These are phyloP conservation scores for Immersiporthe knoxdaviesiana DNA, from an alignment of 2,329 filamentous ascomycete species.

Conservation along the genomic window DNA sequence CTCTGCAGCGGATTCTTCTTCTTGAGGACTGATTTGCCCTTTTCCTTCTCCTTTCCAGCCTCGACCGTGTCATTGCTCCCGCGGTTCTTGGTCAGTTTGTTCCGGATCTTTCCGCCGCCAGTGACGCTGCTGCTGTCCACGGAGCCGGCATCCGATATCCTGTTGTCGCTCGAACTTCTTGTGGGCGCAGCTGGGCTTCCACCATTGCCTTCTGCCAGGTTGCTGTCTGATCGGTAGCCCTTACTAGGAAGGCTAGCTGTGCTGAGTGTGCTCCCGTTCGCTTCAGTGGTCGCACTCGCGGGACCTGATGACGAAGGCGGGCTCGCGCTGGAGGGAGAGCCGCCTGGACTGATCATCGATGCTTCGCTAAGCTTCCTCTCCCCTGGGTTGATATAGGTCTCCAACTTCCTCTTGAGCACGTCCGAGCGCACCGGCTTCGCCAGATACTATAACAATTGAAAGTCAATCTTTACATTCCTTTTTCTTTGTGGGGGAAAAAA, in stretches of 20 bases:
- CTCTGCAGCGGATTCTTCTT: slow-evolving; percentile 37
- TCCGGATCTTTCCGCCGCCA: slow-evolving; percentile 26
- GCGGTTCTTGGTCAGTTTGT: slow-evolving; percentile 31
- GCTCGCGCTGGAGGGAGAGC: slow-evolving; percentile 26
- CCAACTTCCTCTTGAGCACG: slow-evolving; percentile 81
- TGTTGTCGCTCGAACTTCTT: slow-evolving; percentile 41
- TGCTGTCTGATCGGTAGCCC: slow-evolving; percentile 34
- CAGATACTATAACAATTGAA: slow-evolving; percentile 75
- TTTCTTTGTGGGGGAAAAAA: too few species aligned
- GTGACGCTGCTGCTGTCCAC: slow-evolving; percentile 32
- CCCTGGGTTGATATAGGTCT: slow-evolving; percentile 54
- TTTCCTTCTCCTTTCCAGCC: slow-evolving; percentile 22
- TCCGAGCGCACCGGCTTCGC: slow-evolving; percentile 93
- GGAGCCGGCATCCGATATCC: slow-evolving; percentile 37
- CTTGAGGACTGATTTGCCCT: slow-evolving; percentile 28
- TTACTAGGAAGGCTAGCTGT: slow-evolving; percentile 31
- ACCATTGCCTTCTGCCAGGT: slow-evolving; percentile 23
- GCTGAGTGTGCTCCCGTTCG: slow-evolving; percentile 28
- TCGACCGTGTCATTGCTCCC: slow-evolving; percentile 20
- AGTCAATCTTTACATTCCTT: background rate
- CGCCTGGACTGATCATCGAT: slow-evolving; percentile 23
- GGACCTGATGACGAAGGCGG: slow-evolving; percentile 27
- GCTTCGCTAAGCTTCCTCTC: slow-evolving; percentile 31
- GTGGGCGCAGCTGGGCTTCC: slow-evolving; percentile 32
- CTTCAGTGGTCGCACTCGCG: slow-evolving; percentile 17